These are phyloP conservation scores for Cyclotella choctawhatcheeana DNA, from an alignment of 108 stramenopile genomes.

Conservation along the genomic window DNA sequence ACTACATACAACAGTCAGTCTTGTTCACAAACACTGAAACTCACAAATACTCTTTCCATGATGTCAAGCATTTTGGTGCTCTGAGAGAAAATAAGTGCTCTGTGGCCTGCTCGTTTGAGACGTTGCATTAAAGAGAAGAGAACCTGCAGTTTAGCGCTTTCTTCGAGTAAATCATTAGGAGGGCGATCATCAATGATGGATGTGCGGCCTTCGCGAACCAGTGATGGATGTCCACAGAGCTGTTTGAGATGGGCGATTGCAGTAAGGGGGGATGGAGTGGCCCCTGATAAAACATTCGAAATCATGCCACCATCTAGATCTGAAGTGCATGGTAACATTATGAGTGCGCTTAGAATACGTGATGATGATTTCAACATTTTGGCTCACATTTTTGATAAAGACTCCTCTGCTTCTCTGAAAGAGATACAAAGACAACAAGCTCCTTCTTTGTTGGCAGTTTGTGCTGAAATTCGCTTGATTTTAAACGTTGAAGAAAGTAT, in stretches of 20 bases:
- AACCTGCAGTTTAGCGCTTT: constrained; percentile 80
- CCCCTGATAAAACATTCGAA: constrained; percentile 47
- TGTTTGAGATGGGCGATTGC: constrained; percentile 82
- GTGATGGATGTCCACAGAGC: constrained; percentile 78
- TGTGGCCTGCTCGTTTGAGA: constrained; percentile 74
- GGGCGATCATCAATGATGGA: constrained; percentile 27
- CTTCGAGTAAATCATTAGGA: constrained; percentile 32
- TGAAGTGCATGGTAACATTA: not conserved
- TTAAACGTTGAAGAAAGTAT: constrained; percentile 89
- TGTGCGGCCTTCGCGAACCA: constrained; percentile 49
- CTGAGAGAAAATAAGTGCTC: constrained; percentile 91
- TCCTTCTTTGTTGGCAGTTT: constrained; percentile 92
- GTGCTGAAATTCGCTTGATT: constrained; percentile 82
- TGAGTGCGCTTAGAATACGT: not conserved
- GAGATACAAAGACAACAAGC: constrained; percentile 89
- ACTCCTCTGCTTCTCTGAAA: constrained; percentile 81
- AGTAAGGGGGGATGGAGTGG: constrained; percentile 57
- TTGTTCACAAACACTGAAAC: too few relatives aligned
- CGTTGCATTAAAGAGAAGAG: constrained; percentile 63
- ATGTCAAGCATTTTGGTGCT: constrained; percentile 93
- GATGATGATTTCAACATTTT: too few relatives aligned
- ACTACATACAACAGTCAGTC: too few relatives aligned
- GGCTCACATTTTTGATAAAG: constrained; percentile 79
- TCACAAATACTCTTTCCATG: constrained; percentile 62
- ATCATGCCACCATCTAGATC: constrained; percentile 68